Evolutionary conservation across 768 basidiomycete genomes (phyloP), one percentile per base, ranked within the genome.

Genomic region (Pleurotus sapidus): DNA sequence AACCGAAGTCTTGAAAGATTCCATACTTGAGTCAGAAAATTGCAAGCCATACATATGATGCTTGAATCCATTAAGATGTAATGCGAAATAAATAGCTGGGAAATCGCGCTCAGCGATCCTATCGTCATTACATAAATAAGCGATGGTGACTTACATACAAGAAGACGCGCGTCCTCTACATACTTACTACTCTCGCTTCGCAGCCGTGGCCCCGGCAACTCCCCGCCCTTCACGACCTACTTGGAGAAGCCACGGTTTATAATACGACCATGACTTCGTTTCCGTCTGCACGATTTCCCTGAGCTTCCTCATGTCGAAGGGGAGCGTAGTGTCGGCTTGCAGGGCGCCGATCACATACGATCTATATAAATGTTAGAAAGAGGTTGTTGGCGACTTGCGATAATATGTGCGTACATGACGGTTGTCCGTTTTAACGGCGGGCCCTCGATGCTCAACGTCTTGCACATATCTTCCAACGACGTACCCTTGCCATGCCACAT

Each of bases 281-380:
- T 75, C 72, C 66, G 63, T 67, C 61, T 69, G 68, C 34, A 74
- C 64, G 27, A 75, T 56, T 34, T 64, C 61, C 49, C 68, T 56
- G 46, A 75, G 59, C 55, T 60, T 64, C 30, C 57, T 60, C 56
- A 73, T 64, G 25, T 70, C 68, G 54, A 68, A 69, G 2, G 65
- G 64, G 37, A 73, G 59, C 12, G 46, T 57, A 3, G 68, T 61
- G 56, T 72, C 67, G 11, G 57, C 59, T 45, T 66, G 64, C 15
- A 75, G 59, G n/a, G 72, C 71, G 12, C 56, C 60, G 15, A 75
- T 53, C 7, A 75, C 63, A 51, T 75, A 75, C 2, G 70, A 62
- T 17, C 73, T 73, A 43, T 15, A 37, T 42, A 20, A 34, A n/a
- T 17, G 9, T 37, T 23, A 6, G 34, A 39, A 43, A 14, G 4